Percentiles rank a stretch among this genome's conserved stretches.
Conservation (phyloP, 768 basidiomycete species). For the Agaricus blazei region DNA sequence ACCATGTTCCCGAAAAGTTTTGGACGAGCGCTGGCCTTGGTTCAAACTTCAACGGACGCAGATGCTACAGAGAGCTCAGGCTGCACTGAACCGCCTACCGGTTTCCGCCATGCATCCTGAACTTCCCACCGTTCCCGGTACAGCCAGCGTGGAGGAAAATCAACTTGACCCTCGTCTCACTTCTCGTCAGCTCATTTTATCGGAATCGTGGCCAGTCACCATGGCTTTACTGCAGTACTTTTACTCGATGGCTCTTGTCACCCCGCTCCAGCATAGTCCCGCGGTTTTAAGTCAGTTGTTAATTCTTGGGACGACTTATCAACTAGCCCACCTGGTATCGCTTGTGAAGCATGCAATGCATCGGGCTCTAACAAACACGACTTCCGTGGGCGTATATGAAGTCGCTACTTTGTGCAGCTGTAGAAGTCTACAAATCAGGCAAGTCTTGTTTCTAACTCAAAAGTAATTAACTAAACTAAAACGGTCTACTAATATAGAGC, state of each 20-base stretch:
- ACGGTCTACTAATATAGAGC: conserved; percentile 39
- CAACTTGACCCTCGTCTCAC: conserved; percentile 77
- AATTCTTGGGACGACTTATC: conserved; percentile 79
- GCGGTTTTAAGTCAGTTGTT: conserved; percentile 86
- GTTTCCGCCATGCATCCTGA: conserved; percentile 56
- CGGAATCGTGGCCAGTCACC: conserved; percentile 86
- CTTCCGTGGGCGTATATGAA: conserved; percentile 90
- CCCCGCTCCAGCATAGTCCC: conserved; percentile 87
- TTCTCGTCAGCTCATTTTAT: conserved; percentile 72
- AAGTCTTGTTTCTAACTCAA: conserved; percentile 21
- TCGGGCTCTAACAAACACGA: conserved; percentile 74
- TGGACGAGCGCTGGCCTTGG: conserved; percentile 95
- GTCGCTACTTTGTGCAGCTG: conserved; percentile 90
- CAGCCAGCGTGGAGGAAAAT: conserved; percentile 39
- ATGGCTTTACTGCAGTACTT: conserved; percentile 92
- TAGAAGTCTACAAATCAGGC: conserved; percentile 87
- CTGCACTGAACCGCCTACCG: conserved; percentile 54
- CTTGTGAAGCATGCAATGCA: conserved; percentile 96
- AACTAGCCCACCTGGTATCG: conserved; percentile 65
- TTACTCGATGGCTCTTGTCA: conserved; percentile 81
- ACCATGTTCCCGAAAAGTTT: conserved; percentile 73
- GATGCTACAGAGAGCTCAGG: conserved; percentile 54
- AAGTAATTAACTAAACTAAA: neutral
- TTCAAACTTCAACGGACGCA: conserved; percentile 68
- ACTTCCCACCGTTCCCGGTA: conserved; percentile 57